These are phyloP conservation scores for Cryptococcus maquisensis DNA, from an alignment of 1,284 basidiomycete species.

Conservation along the genomic window DNA sequence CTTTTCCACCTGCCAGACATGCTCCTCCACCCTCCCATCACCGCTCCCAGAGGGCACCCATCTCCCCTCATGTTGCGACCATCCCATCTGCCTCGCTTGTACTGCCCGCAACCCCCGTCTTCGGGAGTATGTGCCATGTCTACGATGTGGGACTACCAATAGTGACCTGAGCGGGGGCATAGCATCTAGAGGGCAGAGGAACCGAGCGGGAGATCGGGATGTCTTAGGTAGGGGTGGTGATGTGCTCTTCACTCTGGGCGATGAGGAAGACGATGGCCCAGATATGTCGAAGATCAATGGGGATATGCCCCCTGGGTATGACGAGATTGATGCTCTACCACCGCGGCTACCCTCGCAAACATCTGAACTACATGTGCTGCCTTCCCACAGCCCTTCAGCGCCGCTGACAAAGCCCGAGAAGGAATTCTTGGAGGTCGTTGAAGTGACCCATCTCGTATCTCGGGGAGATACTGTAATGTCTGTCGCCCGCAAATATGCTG, in stretches of 20 bases:
- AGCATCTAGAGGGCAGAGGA: background rate
- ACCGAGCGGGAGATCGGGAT: constrained; percentile 3
- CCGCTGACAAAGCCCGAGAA: constrained; percentile 9
- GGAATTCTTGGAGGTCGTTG: constrained; percentile 24
- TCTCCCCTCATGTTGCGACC: constrained; percentile 35
- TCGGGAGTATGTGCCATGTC: constrained; percentile 38
- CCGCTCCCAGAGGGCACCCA: constrained; percentile 5
- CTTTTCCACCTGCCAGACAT: constrained; percentile 27
- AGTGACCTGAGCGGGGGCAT: background rate
- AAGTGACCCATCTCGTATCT: constrained; percentile 29
- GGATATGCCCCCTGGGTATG: constrained; percentile 17
- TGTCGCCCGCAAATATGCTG: constrained; percentile 33
- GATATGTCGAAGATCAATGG: background rate
- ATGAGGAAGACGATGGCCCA: constrained; percentile 10
- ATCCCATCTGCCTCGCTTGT: constrained; percentile 37
- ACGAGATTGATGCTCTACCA: background rate
- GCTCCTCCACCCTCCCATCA: constrained; percentile 24
- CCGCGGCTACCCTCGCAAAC: background rate
- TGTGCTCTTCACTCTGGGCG: constrained; percentile 16
- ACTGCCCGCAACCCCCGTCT: constrained; percentile 35
- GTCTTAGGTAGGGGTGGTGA: constrained; percentile 2
- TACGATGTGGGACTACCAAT: constrained; percentile 36
- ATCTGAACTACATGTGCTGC: background rate
- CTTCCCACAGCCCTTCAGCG: background rate
- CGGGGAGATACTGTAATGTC: constrained; percentile 30